A percentile compares a stretch with the other conserved stretches of the same genome.
Evolutionary conservation across 1,284 basidiomycete species (phyloP).

Genomic region (Ustilago crameri): DNA sequence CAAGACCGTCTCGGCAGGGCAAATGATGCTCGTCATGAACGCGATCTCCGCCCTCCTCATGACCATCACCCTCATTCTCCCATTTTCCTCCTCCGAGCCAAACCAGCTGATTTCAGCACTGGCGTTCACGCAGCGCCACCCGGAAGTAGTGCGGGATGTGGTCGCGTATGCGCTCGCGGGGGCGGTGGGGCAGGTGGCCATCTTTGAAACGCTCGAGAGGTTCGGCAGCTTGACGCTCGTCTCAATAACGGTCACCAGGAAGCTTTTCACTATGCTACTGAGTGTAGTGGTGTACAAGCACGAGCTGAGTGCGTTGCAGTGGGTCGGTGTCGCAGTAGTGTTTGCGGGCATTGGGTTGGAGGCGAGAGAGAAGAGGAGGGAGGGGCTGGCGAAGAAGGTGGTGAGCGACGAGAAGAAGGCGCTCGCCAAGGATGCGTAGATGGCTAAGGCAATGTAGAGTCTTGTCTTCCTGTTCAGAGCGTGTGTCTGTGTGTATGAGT

Average conservation of each 20-base stretch:
- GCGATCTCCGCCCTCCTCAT: slow-evolving; percentile 71
- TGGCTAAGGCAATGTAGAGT: too few species aligned
- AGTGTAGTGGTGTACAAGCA: slow-evolving; percentile 94
- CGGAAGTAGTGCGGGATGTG: slow-evolving; percentile 80
- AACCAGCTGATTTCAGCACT: slow-evolving; percentile 45
- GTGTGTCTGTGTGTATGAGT: too few species aligned
- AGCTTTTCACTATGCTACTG: slow-evolving; percentile 97
- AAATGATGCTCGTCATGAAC: slow-evolving; percentile 99
- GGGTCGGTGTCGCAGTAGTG: slow-evolving; percentile 88
- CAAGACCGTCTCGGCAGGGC: slow-evolving; percentile 80
- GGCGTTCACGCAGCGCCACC: slow-evolving; percentile 81
- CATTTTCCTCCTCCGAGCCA: slow-evolving; percentile 70
- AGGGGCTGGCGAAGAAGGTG: slow-evolving; percentile 46
- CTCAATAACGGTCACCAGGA: slow-evolving; percentile 76
- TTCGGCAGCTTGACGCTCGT: slow-evolving; percentile 88
- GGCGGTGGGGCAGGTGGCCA: slow-evolving; percentile 93
- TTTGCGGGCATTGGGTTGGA: slow-evolving; percentile 94
- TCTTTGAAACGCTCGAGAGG: slow-evolving; percentile 95
- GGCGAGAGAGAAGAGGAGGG: slow-evolving; percentile 73
- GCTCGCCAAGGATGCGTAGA: slow-evolving; percentile 41
- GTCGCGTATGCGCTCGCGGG: slow-evolving; percentile 88
- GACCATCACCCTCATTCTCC: slow-evolving; percentile 71
- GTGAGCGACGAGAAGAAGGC: slow-evolving; percentile 34
- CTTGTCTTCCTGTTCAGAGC: too few species aligned
- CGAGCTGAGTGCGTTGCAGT: slow-evolving; percentile 83